Evolutionary conservation across 257 asterid genomes (phyloP).

Genomic region (Petunia axillaris): DNA sequence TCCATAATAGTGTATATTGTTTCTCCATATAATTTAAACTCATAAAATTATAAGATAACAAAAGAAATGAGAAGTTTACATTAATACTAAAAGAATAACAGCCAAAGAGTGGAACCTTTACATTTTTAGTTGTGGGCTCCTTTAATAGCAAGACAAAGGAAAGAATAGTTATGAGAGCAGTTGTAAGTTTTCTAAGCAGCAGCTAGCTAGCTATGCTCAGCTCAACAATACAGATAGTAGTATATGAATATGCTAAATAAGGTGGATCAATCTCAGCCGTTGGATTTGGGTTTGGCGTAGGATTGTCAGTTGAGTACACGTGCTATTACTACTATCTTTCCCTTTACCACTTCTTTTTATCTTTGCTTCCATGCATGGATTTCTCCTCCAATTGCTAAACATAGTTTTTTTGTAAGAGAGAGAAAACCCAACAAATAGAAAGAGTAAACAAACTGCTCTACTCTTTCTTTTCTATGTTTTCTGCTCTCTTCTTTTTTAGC

Average conservation of each 20-base stretch:
- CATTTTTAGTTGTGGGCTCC: constrained; percentile 23
- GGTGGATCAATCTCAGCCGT: constrained; percentile 31
- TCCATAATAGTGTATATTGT: no score
- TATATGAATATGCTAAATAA: neutral
- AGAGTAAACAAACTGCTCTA: constrained; percentile 21
- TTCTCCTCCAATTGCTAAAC: constrained; percentile 51
- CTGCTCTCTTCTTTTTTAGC: neutral
- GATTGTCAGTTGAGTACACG: constrained; percentile 52
- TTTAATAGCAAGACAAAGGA: constrained; percentile 52
- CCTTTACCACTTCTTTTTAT: constrained; percentile 40
- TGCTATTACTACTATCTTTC: constrained; percentile 38
- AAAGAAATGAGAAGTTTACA: neutral
- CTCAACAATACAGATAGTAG: neutral
- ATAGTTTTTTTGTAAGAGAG: constrained; percentile 3
- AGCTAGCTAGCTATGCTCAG: constrained; percentile 10
- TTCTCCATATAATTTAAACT: neutral
- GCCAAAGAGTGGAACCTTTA: constrained; percentile 42
- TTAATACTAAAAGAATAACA: neutral
- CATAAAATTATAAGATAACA: neutral
- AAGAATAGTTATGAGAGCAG: constrained; percentile 44
- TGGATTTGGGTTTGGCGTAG: constrained; percentile 40
- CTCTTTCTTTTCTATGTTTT: neutral
- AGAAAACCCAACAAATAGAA: constrained; percentile 26
- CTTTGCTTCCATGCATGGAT: constrained; percentile 71
- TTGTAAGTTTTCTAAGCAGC: constrained; percentile 26